phyloP scores from a whole-genome alignment of 768 basidiomycete species.

The Tylopilus cervinicoccineus region DNA sequence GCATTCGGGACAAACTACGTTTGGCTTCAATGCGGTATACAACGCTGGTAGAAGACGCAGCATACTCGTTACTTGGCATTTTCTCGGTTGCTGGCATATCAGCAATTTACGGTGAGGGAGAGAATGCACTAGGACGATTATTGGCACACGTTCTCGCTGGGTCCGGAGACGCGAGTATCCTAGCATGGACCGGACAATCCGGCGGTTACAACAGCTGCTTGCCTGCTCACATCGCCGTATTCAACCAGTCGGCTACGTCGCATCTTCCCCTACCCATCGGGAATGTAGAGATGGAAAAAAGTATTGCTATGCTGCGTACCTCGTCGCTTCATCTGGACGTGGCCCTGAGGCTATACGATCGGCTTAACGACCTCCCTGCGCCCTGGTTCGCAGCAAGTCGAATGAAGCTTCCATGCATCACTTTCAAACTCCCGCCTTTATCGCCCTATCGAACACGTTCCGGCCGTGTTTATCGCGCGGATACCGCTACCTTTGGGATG shows the following conservation, averaged over 20 bases:
- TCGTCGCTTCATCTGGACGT: not conserved
- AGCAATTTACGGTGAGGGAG: not conserved
- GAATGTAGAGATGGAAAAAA: not conserved
- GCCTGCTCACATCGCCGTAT: not conserved
- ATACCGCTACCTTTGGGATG: not conserved
- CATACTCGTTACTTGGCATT: not conserved
- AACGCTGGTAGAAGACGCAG: not conserved
- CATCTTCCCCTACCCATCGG: not conserved
- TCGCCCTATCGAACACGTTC: not conserved
- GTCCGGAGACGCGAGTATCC: not conserved
- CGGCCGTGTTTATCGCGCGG: too few species aligned
- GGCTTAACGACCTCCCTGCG: not conserved
- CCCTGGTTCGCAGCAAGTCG: not conserved
- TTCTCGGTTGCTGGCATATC: not conserved
- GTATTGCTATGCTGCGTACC: not conserved
- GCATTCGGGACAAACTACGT: not conserved
- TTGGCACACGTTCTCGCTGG: not conserved
- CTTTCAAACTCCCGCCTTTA: not conserved
- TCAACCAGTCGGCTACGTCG: not conserved
- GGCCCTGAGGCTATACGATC: not conserved
- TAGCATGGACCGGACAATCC: not conserved
- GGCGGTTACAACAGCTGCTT: not conserved
- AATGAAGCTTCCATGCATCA: slow-evolving; percentile 2
- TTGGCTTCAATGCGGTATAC: not conserved
- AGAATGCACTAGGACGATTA: not conserved